Percentiles rank a stretch among this genome's conserved stretches.
These are phyloP conservation scores for Dichomitus squalens DNA, from an alignment of 1,284 basidiomycete species.

Conservation along the genomic window DNA sequence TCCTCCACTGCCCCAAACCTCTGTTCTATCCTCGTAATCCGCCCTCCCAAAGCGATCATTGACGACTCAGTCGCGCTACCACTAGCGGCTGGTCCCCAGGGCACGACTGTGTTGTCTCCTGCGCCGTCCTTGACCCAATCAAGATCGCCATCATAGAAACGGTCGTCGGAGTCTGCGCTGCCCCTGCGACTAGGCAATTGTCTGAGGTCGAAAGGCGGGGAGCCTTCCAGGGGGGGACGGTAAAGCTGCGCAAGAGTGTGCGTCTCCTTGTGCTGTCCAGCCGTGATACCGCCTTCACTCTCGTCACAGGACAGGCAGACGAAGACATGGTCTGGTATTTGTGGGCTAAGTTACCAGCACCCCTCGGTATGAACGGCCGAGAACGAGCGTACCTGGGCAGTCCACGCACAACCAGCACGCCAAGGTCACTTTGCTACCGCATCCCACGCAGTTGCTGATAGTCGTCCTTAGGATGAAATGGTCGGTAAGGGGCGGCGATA, in stretches of 20 bases:
- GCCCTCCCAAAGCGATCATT: not conserved
- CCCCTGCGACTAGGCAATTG: not conserved
- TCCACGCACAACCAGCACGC: conserved; percentile 25
- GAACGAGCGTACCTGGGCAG: conserved; percentile 23
- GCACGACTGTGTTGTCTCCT: too few species aligned
- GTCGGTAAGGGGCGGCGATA: too few species aligned
- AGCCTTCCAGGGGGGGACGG: too few species aligned
- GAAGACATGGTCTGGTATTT: not conserved
- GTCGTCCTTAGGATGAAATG: too few species aligned
- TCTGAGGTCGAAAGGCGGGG: not conserved
- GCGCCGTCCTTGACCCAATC: not conserved
- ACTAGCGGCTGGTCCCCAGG: too few species aligned
- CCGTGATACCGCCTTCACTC: not conserved
- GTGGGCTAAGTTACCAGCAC: not conserved
- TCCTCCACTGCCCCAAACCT: not conserved
- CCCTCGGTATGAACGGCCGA: not conserved
- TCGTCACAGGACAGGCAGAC: not conserved
- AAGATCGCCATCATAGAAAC: not conserved
- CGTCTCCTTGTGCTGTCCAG: not conserved
- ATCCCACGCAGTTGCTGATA: conserved; percentile 12
- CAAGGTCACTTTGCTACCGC: conserved; percentile 10
- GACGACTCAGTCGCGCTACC: not conserved
- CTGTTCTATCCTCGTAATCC: not conserved
- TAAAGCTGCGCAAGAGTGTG: not conserved
- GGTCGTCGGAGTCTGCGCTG: not conserved